Percentiles rank a stretch among this genome's conserved stretches.
Conservation (phyloP, 225 moss, liverwort and hornwort species). For the Thuidium tamariscinum region DNA sequence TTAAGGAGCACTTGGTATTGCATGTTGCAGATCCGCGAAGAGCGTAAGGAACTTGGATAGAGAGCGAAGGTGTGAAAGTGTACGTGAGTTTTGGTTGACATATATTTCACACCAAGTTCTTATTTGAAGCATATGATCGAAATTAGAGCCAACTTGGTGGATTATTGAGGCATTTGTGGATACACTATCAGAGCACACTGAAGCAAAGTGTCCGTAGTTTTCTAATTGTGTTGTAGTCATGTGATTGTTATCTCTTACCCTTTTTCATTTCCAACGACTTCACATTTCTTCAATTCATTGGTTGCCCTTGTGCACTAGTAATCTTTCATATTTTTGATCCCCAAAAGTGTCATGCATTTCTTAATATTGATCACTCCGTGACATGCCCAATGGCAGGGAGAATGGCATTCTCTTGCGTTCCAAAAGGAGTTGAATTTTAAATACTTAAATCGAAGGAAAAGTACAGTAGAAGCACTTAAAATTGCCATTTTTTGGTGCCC, state of each 20-base stretch:
- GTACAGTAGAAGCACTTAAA: not conserved
- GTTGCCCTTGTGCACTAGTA: not conserved
- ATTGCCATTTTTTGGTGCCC: not conserved
- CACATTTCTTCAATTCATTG: not conserved
- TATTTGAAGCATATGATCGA: not conserved
- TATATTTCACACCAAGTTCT: not conserved
- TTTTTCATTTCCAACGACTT: not conserved
- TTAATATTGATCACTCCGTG: not conserved
- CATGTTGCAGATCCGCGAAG: conserved; percentile 23
- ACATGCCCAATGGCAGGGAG: not conserved
- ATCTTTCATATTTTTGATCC: not conserved
- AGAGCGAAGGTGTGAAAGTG: not conserved
- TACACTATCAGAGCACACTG: not conserved
- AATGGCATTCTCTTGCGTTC: not conserved
- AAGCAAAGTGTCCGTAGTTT: not conserved
- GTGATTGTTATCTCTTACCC: no score
- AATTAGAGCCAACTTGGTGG: not conserved
- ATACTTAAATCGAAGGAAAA: not conserved
- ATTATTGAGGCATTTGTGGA: not conserved
- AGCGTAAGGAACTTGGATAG: conserved; percentile 18
- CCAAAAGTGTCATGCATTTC: not conserved
- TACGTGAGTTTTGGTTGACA: not conserved
- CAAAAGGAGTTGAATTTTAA: not conserved
- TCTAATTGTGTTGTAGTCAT: not conserved
- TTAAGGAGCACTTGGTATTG: not conserved